Percentiles rank a stretch among this genome's conserved stretches.
Conservation (phyloP, 225 moss, liverwort and hornwort genomes). For the Neckera pumila region DNA sequence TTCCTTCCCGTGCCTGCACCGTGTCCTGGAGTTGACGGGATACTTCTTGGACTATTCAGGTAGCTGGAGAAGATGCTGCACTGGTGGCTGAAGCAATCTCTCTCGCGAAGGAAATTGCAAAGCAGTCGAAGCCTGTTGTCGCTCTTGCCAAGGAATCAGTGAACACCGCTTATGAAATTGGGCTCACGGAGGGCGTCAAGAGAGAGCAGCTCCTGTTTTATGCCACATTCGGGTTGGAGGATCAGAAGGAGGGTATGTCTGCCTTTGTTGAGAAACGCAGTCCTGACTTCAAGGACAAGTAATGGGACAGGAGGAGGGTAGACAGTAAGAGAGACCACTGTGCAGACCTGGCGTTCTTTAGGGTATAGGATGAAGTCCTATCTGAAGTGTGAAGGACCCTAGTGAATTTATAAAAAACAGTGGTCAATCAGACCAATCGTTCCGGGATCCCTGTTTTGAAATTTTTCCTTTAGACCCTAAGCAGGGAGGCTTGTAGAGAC, state of each 20-base stretch:
- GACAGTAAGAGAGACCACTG: neutral
- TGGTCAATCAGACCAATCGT: neutral
- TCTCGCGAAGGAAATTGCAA: conserved; percentile 64
- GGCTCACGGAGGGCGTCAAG: conserved; percentile 73
- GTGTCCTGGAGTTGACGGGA: neutral
- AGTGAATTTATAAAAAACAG: neutral
- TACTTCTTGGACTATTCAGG: conserved; percentile 20
- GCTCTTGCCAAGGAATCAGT: conserved; percentile 79
- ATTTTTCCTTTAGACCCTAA: neutral
- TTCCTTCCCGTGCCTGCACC: neutral
- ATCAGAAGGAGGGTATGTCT: conserved; percentile 92
- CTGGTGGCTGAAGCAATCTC: conserved; percentile 66
- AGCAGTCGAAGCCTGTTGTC: conserved; percentile 64
- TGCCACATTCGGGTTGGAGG: conserved; percentile 60
- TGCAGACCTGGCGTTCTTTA: neutral
- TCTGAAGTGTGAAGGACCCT: neutral
- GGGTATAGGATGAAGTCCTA: neutral
- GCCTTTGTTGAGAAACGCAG: conserved; percentile 77
- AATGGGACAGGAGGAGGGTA: neutral
- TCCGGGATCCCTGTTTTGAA: neutral
- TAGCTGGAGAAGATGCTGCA: conserved; percentile 67
- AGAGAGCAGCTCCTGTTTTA: conserved; percentile 79
- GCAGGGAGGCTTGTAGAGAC: neutral
- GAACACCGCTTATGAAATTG: conserved; percentile 75
- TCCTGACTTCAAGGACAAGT: conserved; percentile 64